Evolutionary conservation across 148 eudicot species (phyloP).

Genomic region (Tetragonia tetragonoides): DNA sequence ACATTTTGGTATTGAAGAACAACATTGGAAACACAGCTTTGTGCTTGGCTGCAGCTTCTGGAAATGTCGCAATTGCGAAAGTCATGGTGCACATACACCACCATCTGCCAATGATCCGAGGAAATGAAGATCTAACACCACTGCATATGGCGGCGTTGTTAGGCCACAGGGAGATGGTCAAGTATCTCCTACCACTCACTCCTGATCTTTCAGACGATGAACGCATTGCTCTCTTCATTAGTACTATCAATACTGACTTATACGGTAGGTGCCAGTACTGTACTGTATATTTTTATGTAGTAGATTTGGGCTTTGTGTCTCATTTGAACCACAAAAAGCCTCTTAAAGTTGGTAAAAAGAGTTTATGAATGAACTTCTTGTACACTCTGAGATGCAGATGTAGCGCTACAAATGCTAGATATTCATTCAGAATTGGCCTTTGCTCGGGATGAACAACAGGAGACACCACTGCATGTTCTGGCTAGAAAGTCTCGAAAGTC

Average conservation of each 20-base stretch:
- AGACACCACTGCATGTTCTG: constrained; percentile 44
- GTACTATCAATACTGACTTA: constrained; percentile 26
- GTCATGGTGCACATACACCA: constrained; percentile 20
- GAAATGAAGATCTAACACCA: constrained; percentile 14
- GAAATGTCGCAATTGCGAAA: constrained; percentile 26
- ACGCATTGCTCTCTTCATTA: constrained; percentile 17
- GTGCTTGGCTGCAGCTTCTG: constrained; percentile 43
- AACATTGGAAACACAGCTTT: constrained; percentile 35
- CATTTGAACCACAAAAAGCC: no score
- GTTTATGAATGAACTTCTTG: no score
- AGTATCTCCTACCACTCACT: constrained; percentile 18
- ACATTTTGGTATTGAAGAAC: constrained; percentile 13
- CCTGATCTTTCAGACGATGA: constrained; percentile 13
- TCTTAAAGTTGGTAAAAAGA: no score
- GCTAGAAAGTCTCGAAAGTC: constrained; percentile 35
- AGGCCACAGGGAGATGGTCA: constrained; percentile 22
- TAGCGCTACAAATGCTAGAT: constrained; percentile 31
- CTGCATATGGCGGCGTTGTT: constrained; percentile 27
- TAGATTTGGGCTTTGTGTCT: no score
- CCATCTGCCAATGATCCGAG: background rate
- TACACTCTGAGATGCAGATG: constrained; percentile 18
- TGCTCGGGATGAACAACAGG: constrained; percentile 27
- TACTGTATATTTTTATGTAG: background rate
- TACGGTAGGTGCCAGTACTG: constrained; percentile 22
- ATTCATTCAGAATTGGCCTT: constrained; percentile 13